Conservation (phyloP, 768 basidiomycete species). For the Lepiota venenata region DNA sequence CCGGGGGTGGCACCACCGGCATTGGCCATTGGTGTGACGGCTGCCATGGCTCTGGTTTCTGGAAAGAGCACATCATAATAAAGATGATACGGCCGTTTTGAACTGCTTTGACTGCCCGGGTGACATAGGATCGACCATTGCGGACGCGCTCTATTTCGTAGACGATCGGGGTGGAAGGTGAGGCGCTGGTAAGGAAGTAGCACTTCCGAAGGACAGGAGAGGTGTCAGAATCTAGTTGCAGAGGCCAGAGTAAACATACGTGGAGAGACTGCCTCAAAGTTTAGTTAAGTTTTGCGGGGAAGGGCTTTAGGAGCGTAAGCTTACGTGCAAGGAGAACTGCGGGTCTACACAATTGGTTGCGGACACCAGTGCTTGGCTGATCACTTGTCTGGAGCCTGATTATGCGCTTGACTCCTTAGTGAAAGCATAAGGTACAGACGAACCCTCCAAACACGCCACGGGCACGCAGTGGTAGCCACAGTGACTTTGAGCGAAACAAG, state of each 20-base stretch:
- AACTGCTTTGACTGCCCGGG: slow-evolving; percentile 59
- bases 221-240: neutral
- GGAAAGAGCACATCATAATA: slow-evolving; percentile 79
- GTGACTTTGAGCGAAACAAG: slow-evolving; percentile 73
- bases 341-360: slow-evolving; percentile 74
- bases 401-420: neutral
- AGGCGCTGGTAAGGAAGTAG: slow-evolving; percentile 78
- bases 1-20: slow-evolving; percentile 57
- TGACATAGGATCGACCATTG: slow-evolving; percentile 71
- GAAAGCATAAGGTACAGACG: slow-evolving; percentile 12
- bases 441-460: slow-evolving; percentile 83
- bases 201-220: slow-evolving; percentile 47
- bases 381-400: slow-evolving; percentile 56
- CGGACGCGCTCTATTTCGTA: slow-evolving; percentile 77
- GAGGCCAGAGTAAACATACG: slow-evolving; percentile 36
- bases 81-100: slow-evolving; percentile 47
- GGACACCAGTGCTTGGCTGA: slow-evolving; percentile 81
- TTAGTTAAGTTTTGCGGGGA: neutral
- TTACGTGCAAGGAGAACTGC: slow-evolving; percentile 67
- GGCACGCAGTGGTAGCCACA: slow-evolving; percentile 57
- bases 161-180: slow-evolving; percentile 67
- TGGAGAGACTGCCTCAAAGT: slow-evolving; percentile 53
- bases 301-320: slow-evolving; percentile 21
- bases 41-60: slow-evolving; percentile 75
- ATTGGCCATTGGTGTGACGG: slow-evolving; percentile 65